Conservation (phyloP, 2,329 filamentous ascomycete genomes). For the Diatrype stigma region DNA sequence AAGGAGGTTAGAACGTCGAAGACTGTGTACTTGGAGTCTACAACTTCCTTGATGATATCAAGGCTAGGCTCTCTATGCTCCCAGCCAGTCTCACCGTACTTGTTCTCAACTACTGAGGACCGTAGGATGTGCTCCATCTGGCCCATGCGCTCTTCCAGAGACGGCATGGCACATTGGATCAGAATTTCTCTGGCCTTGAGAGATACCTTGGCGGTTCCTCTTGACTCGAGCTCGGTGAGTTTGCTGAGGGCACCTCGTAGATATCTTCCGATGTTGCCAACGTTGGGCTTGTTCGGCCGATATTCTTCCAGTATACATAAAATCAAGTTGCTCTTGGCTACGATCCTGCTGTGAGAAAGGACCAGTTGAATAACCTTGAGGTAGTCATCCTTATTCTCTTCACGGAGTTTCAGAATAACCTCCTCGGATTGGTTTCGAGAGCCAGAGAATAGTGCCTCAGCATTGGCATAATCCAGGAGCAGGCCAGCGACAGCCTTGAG, state of each 20-base stretch:
- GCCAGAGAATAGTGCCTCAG: constrained; percentile 84
- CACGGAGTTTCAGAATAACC: constrained; percentile 86
- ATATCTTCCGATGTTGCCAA: constrained; percentile 83
- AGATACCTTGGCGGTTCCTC: constrained; percentile 85
- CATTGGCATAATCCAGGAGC: constrained; percentile 75
- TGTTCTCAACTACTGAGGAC: constrained; percentile 92
- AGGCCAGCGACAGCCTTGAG: constrained; percentile 75
- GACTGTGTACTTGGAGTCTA: constrained; percentile 97
- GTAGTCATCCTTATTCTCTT: constrained; percentile 93
- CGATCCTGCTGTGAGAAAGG: constrained; percentile 88
- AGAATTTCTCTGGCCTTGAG: constrained; percentile 96
- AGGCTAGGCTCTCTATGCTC: constrained; percentile 91
- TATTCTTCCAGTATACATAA: constrained; percentile 92
- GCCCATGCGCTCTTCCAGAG: constrained; percentile 85
- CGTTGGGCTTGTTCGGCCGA: constrained; percentile 86
- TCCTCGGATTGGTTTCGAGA: constrained; percentile 86
- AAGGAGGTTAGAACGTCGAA: constrained; percentile 94
- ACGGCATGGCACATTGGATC: constrained; percentile 94
- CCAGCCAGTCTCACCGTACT: constrained; percentile 95
- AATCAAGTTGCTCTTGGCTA: constrained; percentile 89
- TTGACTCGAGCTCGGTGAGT: constrained; percentile 85
- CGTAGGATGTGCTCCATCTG: constrained; percentile 99
- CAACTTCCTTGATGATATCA: constrained; percentile 91
- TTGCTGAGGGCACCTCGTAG: constrained; percentile 78
- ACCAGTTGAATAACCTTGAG: constrained; percentile 80